A percentile compares a stretch with the other conserved stretches of the same genome.
These are phyloP conservation scores for Colletotrichum sp. DNA, from an alignment of 2,329 filamentous ascomycete genomes.

Conservation along the genomic window DNA sequence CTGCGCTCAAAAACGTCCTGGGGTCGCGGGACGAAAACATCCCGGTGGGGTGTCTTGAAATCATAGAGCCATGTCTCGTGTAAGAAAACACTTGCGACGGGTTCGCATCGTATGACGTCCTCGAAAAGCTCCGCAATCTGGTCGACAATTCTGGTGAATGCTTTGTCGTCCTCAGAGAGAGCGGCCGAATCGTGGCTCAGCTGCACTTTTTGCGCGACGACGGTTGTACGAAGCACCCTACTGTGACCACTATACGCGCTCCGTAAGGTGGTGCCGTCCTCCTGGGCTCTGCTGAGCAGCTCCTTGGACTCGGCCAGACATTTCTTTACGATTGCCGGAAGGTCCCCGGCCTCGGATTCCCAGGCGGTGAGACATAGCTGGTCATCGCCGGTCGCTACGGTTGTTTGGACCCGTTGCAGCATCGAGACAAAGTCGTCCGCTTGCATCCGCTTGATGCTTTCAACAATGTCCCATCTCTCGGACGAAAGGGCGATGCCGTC, in stretches of 20 bases:
- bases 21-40: conserved; percentile 79
- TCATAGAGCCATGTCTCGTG: conserved; percentile 82
- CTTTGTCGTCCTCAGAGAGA: conserved; percentile 73
- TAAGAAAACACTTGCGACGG: conserved; percentile 57
- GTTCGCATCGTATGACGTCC: conserved; percentile 36
- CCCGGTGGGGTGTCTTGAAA: conserved; percentile 69
- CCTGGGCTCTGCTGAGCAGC: conserved; percentile 50
- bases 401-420: conserved; percentile 45
- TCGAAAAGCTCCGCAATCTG: conserved; percentile 56
- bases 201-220: conserved; percentile 82
- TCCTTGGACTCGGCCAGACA: conserved; percentile 51
- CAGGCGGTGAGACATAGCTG: conserved; percentile 41
- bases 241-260: conserved; percentile 78
- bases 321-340: conserved; percentile 38
- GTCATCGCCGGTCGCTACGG: conserved; percentile 38
- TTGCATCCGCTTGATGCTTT: conserved; percentile 64
- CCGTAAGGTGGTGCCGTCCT: conserved; percentile 59
- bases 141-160: conserved; percentile 72
- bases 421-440: conserved; percentile 53
- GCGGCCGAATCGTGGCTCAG: conserved; percentile 76
- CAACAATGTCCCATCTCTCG: conserved; percentile 58
- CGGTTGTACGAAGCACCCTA: conserved; percentile 75
- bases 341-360: conserved; percentile 33
- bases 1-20: conserved; percentile 74
- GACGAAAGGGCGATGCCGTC: conserved; percentile 57